Evolutionary conservation across 441 rosid genomes (phyloP), one percentile per base, ranked within the genome.

Genomic region (Syzygium syzygioides): DNA sequence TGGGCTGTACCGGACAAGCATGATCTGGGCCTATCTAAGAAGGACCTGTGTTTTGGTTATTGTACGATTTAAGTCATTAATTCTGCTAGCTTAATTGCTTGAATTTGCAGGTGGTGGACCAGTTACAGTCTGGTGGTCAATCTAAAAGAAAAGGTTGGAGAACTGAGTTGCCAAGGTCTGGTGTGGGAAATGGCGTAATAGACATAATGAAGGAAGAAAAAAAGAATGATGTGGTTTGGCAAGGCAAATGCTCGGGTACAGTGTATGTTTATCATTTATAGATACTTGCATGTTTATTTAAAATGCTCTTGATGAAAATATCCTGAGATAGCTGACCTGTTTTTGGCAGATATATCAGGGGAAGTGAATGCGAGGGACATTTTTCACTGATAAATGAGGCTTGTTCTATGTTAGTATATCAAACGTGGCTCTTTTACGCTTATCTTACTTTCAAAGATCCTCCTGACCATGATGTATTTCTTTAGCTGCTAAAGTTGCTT

Each of bases 171-270:
- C 99, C 99, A 48, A 87, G 53, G 48, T 93, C 90, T 86, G 98
- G 99, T 85, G 88, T 96, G 89, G 99, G 99, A 88, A 89, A 60
- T 52, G 92, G 92, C 55, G 95, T 95, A 86, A 68, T 96, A 19
- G 96, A 93, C 90, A 92, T 93, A 92, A 91, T 98, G 99, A 95
- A 93, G 88, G 95, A 89, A 90, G 96, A 94, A 80, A 98, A 98
- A 89, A 91, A 88, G 66, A 98, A 94, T 64, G 99, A 98, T 92
- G 96, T 79, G 68, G 91, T 17, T 90, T 98, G 99, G 99, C 95
- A 95, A 92, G 99, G 99, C 88, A 98, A 96, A 95, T 98, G 99
- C 90, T 98, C 99, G 86, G 99, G 99, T 95, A 95, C 99, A 93
- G 98, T 98, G 99, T 97, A 97, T 91, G 99, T 98, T 87, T 92